Evolutionary conservation across 1,284 basidiomycete genomes (phyloP).

Genomic region (Cystobasidium slooffiae): DNA sequence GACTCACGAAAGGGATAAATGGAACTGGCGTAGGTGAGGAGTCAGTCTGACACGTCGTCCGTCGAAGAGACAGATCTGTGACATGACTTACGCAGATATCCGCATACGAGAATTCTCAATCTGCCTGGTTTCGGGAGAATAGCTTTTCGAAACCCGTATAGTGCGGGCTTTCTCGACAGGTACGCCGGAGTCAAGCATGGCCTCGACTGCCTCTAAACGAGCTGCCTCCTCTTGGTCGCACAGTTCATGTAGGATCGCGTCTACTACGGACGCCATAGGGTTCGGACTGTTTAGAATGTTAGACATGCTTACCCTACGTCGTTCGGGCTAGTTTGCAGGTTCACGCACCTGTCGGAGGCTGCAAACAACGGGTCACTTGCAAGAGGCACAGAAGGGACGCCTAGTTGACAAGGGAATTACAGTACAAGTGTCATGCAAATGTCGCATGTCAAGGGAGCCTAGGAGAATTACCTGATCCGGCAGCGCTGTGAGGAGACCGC

Average conservation of each 20-base stretch:
- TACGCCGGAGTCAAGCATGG: conserved; percentile 2
- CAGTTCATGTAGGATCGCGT: conserved; percentile 4
- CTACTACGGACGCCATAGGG: not conserved
- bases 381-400: no score
- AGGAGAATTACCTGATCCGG: not conserved
- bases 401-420: no score
- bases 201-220: conserved; percentile 3
- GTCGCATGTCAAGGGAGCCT: not conserved
- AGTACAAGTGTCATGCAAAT: no score
- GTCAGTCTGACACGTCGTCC: not conserved
- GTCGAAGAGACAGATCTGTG: not conserved
- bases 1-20: conserved; percentile 37
- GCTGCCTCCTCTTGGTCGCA: conserved; percentile 18
- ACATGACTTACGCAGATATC: conserved; percentile 16
- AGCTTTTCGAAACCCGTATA: conserved; percentile 18
- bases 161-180: conserved; percentile 1
- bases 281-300: conserved; percentile 2
- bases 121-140: conserved; percentile 4
- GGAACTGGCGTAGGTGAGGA: conserved; percentile 1
- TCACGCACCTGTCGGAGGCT: no score
- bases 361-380: no score
- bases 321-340: no score
- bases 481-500: not conserved
- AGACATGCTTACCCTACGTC: no score
- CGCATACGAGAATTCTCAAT: conserved; percentile 26